Evolutionary conservation across 192 early-diverging fungal species (phyloP).

Genomic region (Coemansia sp.): DNA sequence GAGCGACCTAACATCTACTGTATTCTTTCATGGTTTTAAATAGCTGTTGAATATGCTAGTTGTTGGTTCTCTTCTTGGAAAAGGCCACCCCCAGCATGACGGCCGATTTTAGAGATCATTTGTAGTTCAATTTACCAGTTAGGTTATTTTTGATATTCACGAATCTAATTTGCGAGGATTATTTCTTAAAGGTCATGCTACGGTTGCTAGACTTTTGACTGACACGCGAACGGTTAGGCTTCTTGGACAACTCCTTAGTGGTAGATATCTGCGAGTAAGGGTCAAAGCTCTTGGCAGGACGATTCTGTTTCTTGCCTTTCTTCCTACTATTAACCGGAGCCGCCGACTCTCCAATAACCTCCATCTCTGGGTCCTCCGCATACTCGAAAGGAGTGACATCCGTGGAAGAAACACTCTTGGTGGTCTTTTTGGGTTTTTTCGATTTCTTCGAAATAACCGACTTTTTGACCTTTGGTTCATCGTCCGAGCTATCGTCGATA

Average conservation of each 20-base stretch:
- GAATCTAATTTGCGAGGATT: neutral
- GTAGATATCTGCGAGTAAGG: slow-evolving; percentile 35
- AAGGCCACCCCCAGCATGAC: too few relatives aligned
- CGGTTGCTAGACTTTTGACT: slow-evolving; percentile 34
- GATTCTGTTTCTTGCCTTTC: neutral
- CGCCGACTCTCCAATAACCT: slow-evolving; percentile 23
- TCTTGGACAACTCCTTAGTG: slow-evolving; percentile 17
- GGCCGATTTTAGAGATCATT: too few relatives aligned
- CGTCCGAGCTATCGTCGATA: neutral
- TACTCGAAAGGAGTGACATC: slow-evolving; percentile 35
- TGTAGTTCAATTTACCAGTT: too few relatives aligned
- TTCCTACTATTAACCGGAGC: neutral
- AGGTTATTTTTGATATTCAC: too few relatives aligned
- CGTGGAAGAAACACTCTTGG: neutral
- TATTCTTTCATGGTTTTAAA: too few relatives aligned
- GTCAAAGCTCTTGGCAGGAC: slow-evolving; percentile 19
- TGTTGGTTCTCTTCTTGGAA: too few relatives aligned
- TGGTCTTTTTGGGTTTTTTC: neutral
- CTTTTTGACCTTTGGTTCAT: neutral
- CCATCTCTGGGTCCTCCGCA: neutral
- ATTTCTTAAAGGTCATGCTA: slow-evolving; percentile 41
- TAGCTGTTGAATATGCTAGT: too few relatives aligned
- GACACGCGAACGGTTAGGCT: slow-evolving; percentile 13
- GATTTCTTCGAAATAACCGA: neutral
- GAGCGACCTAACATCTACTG: too few relatives aligned